phyloP scores from a whole-genome alignment of 177 flowering plant genomes.

The Tripterygium wilfordii region DNA sequence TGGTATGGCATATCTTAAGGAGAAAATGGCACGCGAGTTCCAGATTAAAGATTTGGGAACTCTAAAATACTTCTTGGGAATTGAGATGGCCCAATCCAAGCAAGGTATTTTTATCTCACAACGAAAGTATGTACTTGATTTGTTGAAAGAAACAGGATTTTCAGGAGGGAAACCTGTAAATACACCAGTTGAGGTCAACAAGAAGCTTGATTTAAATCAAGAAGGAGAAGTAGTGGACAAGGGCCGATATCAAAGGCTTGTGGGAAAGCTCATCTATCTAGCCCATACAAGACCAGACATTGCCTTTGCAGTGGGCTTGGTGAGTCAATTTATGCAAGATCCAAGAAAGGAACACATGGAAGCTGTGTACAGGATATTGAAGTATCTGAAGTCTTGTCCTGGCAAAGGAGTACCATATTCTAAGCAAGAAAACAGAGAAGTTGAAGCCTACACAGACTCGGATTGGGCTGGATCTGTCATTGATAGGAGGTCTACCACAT shows the following conservation, averaged over 20 bases:
- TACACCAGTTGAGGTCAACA: neutral
- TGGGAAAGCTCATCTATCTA: neutral
- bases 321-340: slow-evolving; percentile 2
- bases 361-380: neutral
- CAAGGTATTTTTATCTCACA: neutral
- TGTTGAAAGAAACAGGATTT: neutral
- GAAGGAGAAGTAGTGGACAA: neutral
- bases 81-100: neutral
- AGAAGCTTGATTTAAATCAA: neutral
- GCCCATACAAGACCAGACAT: neutral
- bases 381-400: neutral
- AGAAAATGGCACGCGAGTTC: neutral
- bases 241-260: neutral
- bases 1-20: neutral
- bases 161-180: neutral
- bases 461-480: neutral
- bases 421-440: neutral
- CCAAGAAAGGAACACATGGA: slow-evolving; percentile 1
- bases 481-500: neutral
- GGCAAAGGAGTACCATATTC: neutral
- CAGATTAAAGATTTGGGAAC: neutral
- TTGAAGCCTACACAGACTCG: slow-evolving; percentile 1
- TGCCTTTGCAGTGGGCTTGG: neutral
- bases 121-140: neutral
- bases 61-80: neutral